Base-by-base conservation (phyloP, 371 early-diverging fungal genomes). In the Mucor plumbeus region DNA sequence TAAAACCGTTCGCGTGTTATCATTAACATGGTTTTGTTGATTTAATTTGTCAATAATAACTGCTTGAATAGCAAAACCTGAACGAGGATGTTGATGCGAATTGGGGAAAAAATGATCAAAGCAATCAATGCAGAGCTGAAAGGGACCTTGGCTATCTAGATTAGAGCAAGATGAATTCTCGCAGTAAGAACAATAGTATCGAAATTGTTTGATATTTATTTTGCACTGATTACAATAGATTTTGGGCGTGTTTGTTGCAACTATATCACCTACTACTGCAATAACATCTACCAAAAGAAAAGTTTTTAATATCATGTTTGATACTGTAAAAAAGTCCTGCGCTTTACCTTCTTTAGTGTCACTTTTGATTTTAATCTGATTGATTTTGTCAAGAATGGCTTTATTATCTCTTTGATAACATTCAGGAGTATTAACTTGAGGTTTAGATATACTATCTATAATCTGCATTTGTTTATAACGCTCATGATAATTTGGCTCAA, bases 161-260 rank as follows among this genome's bases (percentile, higher is more conserved):
- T 19, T 90, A 53, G 84, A 75, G 53, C 86, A 87, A 2, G 88
- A 80, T 0, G 92, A 87, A 4, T 77, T 81, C 68, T 96, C 95
- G 68, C 96, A 96, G 61, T 88, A 87, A 7, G 88, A 90, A 73
- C 96, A 96, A 65, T 90, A 95, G 69, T 92, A 94, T 17, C 94
- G 77, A 68, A 84, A 85, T 13, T 88, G 84, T 35, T 83, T 76
- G 63, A 90, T 89, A 15, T 85, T 77, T 4, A 83, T 69, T 43
- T 75, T 79, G 73, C 90, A 92, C 41, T 80, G 76, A 44, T 88
- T 87, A 81, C 91, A 90, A 44, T 84, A 82, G 1, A 88, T 83
- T 60, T 82, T 80, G 85, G 86, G 85, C 15, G 72, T 68, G n/a
- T 79, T 78, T 38, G 71, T 50, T 41, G 33, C 14, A 0, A 64